Evolutionary conservation across 2,329 filamentous ascomycete genomes (phyloP), one percentile per base, ranked within the genome.

Genomic region (Aspergillus oerlinghausenensis): DNA sequence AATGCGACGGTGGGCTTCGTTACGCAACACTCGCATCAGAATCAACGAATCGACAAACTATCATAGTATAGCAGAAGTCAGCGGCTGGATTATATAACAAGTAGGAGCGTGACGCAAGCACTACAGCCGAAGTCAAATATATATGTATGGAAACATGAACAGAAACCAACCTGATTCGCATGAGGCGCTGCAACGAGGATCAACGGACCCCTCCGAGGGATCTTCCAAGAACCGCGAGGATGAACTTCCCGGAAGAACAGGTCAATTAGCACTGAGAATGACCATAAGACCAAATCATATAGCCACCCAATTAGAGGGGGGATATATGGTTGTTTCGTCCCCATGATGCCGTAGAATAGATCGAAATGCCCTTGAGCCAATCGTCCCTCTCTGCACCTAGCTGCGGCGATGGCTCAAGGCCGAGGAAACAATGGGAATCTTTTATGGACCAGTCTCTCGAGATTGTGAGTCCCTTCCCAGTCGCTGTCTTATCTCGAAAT

Each of bases 231-330:
- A 64, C 92, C 92, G 63, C 94, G 85, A 11, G 94, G 94, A 72
- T 97, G 92, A 17, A 99, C 91, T 76, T 99, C 94, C 65, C 94
- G 88, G 80, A 99, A 99, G 84, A 99, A 99, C 64, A 97, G 86
- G 75, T 99, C 94, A 63, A 95, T 87, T 52, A 97, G 81, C 62
- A 97, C 72, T 2, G 79, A 80, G 60, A 81, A 76, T 9, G 72
- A 69, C 79, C 79, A 82, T 40, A 81, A 67, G 49, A 79, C 71
- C 26, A 80, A 60, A 65, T 80, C 78, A 63, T 81, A 81, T 51
- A 79, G 60, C 79, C 79, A 80, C 65, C 74, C 75, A 57, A 78
- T 72, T 67, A 80, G 75, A 50, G 76, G 77, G 57, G 74, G 67
- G 53, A 77, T 74, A 49, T 70, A 73, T 42, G 68, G 64, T 62